Evolutionary conservation across 1,284 basidiomycete species (phyloP), one percentile per base, ranked within the genome.

Genomic region (Ceratobasidium sp.): DNA sequence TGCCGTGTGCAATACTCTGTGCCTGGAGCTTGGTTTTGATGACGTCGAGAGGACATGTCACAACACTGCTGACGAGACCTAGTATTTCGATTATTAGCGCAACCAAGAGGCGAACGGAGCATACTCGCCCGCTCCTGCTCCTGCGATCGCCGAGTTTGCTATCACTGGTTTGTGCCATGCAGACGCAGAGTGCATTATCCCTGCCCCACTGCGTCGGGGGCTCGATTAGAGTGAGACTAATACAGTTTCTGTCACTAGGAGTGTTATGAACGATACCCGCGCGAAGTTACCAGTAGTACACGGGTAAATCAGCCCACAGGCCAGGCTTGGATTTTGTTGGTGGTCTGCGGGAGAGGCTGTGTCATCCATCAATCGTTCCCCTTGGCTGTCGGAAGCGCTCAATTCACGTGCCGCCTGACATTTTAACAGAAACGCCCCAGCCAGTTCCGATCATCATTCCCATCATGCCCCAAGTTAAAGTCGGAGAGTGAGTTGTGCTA

Each of bases 11-110:
- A 25, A 83, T 81, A 69, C 85, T 83, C 78, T 97, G 93, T 19
- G 97, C 96, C 80, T 99, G 96, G 50, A 99, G 80, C 73, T 93
- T 92, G 0, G 96, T 99, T 82, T 99, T 99, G 79, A 99, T 84
- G 52, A 99, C 96, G 78, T 99, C 96, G 69, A 99, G 84, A 6
- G 96, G 96, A 78, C 97, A 99, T 8, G 96, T 99, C 70, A 95
- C 91, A 72, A 99, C 84, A 77, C 91, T 93, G 66, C 93, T 90
- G 73, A 95, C 90, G 70, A 99, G 83, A 70, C 96, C 96, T 67
- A 47, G 30, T 8, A 14, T 13, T 5, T 13, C 23, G 19, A 21
- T 53, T 16, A 42, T n/a, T n/a, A 33, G n/a, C 16, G 9, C 2
- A 21, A 1, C 9, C 2, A 42, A 39, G 16, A 42, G 16, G 16